Evolutionary conservation across 2,329 filamentous ascomycete genomes (phyloP), one percentile per base, ranked within the genome.

Genomic region (Ophiobolus disseminans): DNA sequence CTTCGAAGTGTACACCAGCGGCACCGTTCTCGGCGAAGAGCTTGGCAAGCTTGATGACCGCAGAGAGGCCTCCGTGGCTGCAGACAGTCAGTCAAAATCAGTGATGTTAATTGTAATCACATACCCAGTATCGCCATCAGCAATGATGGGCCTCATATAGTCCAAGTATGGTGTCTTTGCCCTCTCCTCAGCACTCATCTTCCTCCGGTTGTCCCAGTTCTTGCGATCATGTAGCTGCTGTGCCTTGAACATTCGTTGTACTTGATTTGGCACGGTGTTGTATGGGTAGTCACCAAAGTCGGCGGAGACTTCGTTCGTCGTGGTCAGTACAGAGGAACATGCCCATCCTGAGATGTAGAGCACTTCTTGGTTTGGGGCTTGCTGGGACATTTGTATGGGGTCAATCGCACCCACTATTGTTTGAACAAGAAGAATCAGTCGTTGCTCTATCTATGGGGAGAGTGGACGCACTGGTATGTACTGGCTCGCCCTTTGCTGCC

Each of bases 261-360:
- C 94, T 73, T 97, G 94, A 76, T 97, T 97, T 7, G 94, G 94
- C 4, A 99, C 94, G 0, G 94, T 99, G 72, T 97, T 97, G 78
- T 99, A 99, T 0, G 94, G 94, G 73, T 99, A 99, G 75, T 99
- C 94, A 66, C 94, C 94, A 76, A 97, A 96, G 73, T 99, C 94
- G 34, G 94, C 90, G 0, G 91, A 97, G 21, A 99, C 94, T 73
- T 99, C 94, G 77, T 99, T 97, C 28, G 94, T 97, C 8, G 86
- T 87, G 3, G 93, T 97, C 36, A 99, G 80, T 16, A 96, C 85
- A 0, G 91, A 93, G 0, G 93, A 97, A 76, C 94, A 97, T 4
- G 94, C 94, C 94, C 94, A 99, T 54, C 94, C 94, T 0, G 92
- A 97, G 55, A 99, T 82, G 75, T 99, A 99, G 36, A 99, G 82